phyloP scores from a whole-genome alignment of 768 basidiomycete species.

The Russula emetica region DNA sequence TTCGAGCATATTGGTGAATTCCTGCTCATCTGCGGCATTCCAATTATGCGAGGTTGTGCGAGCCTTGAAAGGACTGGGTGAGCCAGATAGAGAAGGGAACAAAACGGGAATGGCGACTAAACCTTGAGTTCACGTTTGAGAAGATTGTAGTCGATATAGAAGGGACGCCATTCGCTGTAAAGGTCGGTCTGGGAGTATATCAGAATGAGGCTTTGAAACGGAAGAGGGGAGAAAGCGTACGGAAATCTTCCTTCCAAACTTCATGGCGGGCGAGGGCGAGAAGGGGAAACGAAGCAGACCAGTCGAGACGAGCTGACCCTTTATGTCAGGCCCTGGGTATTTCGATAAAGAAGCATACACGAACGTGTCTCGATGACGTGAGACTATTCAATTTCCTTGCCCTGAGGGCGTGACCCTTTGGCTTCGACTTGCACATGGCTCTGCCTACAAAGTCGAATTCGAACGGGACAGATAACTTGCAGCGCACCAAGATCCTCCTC shows the following conservation, averaged over 20 bases:
- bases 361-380: constrained; percentile 17
- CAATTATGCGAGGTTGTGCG: constrained; percentile 57
- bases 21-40: constrained; percentile 73
- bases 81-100: background rate
- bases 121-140: constrained; percentile 92
- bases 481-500: constrained; percentile 65
- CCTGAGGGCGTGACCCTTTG: background rate
- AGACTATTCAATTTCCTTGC: background rate
- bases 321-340: constrained; percentile 17
- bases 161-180: constrained; percentile 87
- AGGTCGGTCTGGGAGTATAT: constrained; percentile 58
- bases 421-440: constrained; percentile 17
- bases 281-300: background rate
- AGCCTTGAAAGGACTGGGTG: constrained; percentile 33
- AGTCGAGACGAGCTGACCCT: background rate
- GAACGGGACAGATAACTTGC: constrained; percentile 28
- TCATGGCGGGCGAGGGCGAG: constrained; percentile 44
- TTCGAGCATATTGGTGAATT: constrained; percentile 76
- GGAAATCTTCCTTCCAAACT: constrained; percentile 76
- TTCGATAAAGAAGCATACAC: background rate
- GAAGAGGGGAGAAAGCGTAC: constrained; percentile 37
- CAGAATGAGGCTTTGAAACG: constrained; percentile 10
- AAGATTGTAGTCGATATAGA: constrained; percentile 85
- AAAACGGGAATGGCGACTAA: background rate
- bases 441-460: constrained; percentile 15